A percentile compares a stretch with the other conserved stretches of the same genome.
Conservation (phyloP, 2,329 filamentous ascomycete species). For the Diplodia mutila region DNA sequence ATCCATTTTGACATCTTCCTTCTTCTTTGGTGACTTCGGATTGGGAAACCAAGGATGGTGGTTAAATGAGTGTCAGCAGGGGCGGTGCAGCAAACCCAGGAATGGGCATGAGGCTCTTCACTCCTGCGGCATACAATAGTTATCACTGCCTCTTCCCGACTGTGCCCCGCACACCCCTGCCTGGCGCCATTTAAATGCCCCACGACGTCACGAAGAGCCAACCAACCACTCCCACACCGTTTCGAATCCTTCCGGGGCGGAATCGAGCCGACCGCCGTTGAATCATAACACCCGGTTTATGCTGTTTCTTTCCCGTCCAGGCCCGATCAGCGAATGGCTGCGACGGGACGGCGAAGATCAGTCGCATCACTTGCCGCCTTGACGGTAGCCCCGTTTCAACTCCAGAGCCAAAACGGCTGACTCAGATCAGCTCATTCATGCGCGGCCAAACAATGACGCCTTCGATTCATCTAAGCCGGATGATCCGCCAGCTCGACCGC, state of each 20-base stretch:
- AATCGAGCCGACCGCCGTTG: too few species aligned
- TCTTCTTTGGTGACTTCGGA: too few species aligned
- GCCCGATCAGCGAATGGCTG: neutral
- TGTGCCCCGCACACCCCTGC: neutral
- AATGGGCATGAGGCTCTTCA: neutral
- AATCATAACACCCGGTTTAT: too few species aligned
- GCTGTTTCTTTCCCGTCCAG: neutral
- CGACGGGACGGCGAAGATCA: neutral
- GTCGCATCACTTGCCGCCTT: neutral
- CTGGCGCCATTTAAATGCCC: neutral
- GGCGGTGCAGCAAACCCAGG: too few species aligned
- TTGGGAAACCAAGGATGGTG: too few species aligned
- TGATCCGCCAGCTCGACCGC: neutral
- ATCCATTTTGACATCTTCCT: too few species aligned
- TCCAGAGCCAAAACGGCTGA: slow-evolving; percentile 1
- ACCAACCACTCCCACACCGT: neutral
- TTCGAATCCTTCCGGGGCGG: neutral
- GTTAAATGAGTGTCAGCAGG: too few species aligned
- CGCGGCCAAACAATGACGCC: neutral
- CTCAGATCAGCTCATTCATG: neutral
- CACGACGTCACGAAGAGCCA: neutral
- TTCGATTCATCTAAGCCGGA: neutral
- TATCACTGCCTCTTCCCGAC: neutral
- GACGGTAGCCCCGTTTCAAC: neutral
- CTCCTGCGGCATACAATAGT: neutral